These are phyloP conservation scores for Beauveria sp. DNA, from an alignment of 2,329 filamentous ascomycete species.

Conservation along the genomic window DNA sequence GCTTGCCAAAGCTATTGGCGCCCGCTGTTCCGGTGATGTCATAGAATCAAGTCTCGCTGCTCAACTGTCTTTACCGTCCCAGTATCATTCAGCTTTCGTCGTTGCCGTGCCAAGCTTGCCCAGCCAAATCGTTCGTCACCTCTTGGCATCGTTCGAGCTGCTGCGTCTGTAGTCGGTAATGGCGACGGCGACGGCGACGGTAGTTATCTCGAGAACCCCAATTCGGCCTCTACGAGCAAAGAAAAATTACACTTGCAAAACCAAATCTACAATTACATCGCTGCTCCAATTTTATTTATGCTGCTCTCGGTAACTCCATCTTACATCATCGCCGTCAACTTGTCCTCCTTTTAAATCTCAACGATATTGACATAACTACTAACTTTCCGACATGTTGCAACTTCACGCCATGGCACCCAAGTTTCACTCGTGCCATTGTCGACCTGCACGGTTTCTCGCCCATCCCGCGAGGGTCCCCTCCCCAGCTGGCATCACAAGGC, in stretches of 20 bases:
- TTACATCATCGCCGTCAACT: too few relatives aligned
- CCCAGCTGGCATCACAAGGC: background rate
- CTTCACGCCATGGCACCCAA: background rate
- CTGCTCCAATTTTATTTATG: too few relatives aligned
- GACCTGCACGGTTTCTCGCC: background rate
- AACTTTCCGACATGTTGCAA: too few relatives aligned
- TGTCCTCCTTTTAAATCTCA: too few relatives aligned
- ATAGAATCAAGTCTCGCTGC: background rate
- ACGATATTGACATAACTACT: too few relatives aligned
- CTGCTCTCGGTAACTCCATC: too few relatives aligned
- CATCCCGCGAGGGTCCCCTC: background rate
- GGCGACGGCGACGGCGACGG: background rate
- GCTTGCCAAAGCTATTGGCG: background rate
- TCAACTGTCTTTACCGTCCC: background rate
- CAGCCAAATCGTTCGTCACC: too few relatives aligned
- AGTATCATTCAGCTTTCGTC: background rate
- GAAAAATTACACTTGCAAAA: background rate
- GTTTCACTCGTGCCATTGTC: background rate
- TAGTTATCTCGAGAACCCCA: background rate
- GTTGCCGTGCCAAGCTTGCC: conserved; percentile 1
- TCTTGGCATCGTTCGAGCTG: background rate
- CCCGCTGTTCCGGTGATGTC: conserved; percentile 1
- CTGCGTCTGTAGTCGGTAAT: background rate
- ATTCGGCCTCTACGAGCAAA: background rate
- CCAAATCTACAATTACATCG: background rate